Conservation (phyloP, 306 rosid genomes). For the Cucumis melo region DNA sequence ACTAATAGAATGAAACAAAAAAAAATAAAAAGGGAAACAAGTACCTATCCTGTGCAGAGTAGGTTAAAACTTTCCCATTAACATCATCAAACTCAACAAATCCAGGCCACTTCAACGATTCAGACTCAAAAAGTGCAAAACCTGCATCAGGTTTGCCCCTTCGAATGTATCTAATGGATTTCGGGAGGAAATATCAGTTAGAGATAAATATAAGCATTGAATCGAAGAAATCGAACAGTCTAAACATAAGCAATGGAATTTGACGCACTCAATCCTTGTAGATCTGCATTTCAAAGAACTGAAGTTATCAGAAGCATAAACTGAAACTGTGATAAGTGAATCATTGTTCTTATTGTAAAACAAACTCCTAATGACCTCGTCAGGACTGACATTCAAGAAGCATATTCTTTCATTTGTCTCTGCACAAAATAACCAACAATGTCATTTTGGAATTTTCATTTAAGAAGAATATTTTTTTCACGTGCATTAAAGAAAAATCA, state of each 20-base stretch:
- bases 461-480: neutral
- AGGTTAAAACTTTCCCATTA: slow-evolving; percentile 83
- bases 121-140: slow-evolving; percentile 80
- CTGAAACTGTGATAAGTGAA: slow-evolving; percentile 85
- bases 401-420: slow-evolving; percentile 81
- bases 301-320: slow-evolving; percentile 90
- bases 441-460: neutral
- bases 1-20: neutral
- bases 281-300: slow-evolving; percentile 88
- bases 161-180: slow-evolving; percentile 51
- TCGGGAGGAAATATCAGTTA: slow-evolving; percentile 6
- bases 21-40: neutral
- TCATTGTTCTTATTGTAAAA: slow-evolving; percentile 88
- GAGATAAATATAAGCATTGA: neutral
- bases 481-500: neutral
- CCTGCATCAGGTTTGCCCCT: slow-evolving; percentile 88
- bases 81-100: slow-evolving; percentile 97
- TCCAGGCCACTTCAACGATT: slow-evolving; percentile 91
- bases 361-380: slow-evolving; percentile 84
- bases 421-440: slow-evolving; percentile 21
- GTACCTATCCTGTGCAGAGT: slow-evolving; percentile 82
- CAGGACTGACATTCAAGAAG: slow-evolving; percentile 72
- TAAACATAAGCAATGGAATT: neutral
- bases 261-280: slow-evolving; percentile 73
- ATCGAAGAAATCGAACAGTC: neutral